A percentile compares a stretch with the other conserved stretches of the same genome.
Conservation (phyloP, 352 stramenopile species). For the Phytophthora vignae region DNA sequence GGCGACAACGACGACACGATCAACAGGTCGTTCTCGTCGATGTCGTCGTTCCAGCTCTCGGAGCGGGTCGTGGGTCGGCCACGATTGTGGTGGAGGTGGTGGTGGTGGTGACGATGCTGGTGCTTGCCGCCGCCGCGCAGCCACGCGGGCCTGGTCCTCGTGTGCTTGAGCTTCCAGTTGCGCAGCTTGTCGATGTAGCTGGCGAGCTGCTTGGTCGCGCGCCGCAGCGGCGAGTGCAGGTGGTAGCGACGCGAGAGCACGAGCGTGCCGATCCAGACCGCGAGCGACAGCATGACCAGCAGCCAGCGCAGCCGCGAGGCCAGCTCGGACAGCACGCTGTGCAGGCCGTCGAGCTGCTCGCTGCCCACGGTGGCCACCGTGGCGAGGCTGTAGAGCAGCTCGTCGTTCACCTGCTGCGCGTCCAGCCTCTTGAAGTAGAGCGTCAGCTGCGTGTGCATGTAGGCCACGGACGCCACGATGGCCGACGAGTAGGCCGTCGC, state of each 20-base stretch:
- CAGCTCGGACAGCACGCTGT: conserved; percentile 40
- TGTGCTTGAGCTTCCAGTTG: conserved; percentile 18
- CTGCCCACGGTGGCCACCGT: conserved; percentile 33
- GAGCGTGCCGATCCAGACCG: conserved; percentile 54
- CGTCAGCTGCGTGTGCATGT: conserved; percentile 67
- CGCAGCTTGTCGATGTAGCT: conserved; percentile 36
- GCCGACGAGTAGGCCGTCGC: conserved; percentile 72
- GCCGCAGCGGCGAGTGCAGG: conserved; percentile 59
- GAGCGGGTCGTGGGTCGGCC: conserved; percentile 21
- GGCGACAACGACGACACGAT: conserved; percentile 77
- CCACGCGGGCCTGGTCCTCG: conserved; percentile 11
- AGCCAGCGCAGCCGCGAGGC: conserved; percentile 53
- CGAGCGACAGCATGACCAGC: conserved; percentile 48
- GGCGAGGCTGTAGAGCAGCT: conserved; percentile 46
- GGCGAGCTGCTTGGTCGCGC: conserved; percentile 33
- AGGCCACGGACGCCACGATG: conserved; percentile 74
- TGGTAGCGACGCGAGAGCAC: conserved; percentile 55
- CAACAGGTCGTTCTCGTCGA: conserved; percentile 77
- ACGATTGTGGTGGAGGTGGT: background rate
- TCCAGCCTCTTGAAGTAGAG: conserved; percentile 53
- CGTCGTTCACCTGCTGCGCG: conserved; percentile 41
- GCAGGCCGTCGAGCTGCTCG: conserved; percentile 45
- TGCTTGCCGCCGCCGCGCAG: conserved; percentile 9
- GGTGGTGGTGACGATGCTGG: too few species aligned
- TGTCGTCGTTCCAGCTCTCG: conserved; percentile 45